Evolutionary conservation across 495 filamentous ascomycete species (phyloP).

Genomic region (Schizothecium vesticola): DNA sequence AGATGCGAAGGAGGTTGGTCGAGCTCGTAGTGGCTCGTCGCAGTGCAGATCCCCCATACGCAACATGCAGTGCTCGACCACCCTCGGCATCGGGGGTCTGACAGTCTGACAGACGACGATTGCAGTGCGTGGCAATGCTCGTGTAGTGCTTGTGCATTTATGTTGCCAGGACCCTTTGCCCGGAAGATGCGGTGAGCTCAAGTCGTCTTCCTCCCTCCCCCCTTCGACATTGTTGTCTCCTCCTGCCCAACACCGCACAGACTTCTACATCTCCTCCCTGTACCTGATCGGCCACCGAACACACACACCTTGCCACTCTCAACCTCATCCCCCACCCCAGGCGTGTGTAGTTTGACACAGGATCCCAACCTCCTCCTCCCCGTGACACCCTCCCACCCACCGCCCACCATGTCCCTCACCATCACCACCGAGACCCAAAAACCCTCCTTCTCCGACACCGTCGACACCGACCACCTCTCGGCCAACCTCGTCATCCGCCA

Average conservation of each 20-base stretch:
- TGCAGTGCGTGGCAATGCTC: conserved; percentile 8
- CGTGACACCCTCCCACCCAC: not conserved
- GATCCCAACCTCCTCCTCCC: too few relatives aligned
- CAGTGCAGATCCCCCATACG: conserved; percentile 11
- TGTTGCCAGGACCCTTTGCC: not conserved
- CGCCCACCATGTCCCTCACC: conserved; percentile 24
- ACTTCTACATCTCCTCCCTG: not conserved
- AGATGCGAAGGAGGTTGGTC: conserved; percentile 14
- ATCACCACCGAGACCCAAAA: conserved; percentile 22
- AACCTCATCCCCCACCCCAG: not conserved
- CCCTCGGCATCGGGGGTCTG: conserved; percentile 1
- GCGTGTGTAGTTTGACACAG: too few relatives aligned
- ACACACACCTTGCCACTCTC: not conserved
- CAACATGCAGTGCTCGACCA: conserved; percentile 1
- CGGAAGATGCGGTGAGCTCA: conserved; percentile 6
- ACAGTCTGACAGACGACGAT: not conserved
- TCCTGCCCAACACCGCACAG: not conserved
- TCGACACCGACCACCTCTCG: conserved; percentile 13
- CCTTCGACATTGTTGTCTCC: not conserved
- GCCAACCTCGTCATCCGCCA: conserved; percentile 44
- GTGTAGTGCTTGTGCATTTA: not conserved
- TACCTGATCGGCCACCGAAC: not conserved
- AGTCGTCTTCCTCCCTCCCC: not conserved
- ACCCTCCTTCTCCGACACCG: conserved; percentile 3
- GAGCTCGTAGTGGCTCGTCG: conserved; percentile 17